Percentiles rank a stretch among this genome's conserved stretches.
These are phyloP conservation scores for Brasenia schreberi DNA, from an alignment of 164 flowering plant genomes.

Conservation along the genomic window DNA sequence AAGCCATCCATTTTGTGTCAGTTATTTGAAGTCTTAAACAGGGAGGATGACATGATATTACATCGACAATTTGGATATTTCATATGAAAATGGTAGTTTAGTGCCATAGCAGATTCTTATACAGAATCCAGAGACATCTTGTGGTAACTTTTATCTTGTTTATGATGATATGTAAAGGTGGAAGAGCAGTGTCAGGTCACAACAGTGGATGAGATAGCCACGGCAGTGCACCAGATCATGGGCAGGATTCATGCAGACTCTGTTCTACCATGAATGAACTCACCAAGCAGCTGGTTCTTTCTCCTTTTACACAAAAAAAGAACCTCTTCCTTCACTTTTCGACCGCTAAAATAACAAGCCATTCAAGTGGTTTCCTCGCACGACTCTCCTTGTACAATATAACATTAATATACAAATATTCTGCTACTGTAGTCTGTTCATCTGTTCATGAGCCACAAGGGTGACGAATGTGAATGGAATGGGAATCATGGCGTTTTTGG, in stretches of 20 bases:
- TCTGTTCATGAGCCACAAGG: not conserved
- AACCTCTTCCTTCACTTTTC: not conserved
- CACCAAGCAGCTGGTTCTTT: not conserved
- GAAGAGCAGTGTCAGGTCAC: constrained; percentile 57
- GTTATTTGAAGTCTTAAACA: too few relatives aligned
- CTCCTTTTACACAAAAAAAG: not conserved
- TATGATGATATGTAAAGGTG: constrained; percentile 19
- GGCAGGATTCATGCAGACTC: constrained; percentile 40
- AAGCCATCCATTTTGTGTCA: too few relatives aligned
- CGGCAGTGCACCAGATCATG: constrained; percentile 45
- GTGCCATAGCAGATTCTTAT: too few relatives aligned
- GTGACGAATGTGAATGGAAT: not conserved
- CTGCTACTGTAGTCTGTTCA: not conserved
- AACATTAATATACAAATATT: not conserved
- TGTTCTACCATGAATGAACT: not conserved
- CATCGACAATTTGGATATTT: too few relatives aligned
- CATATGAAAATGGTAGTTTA: too few relatives aligned
- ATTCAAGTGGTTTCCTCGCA: not conserved
- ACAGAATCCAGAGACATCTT: too few relatives aligned
- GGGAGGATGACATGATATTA: too few relatives aligned
- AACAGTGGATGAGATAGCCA: constrained; percentile 60
- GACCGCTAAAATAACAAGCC: not conserved
- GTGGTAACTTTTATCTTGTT: not conserved
- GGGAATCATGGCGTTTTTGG: not conserved
- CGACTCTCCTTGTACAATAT: not conserved